Percentiles rank a stretch among this genome's conserved stretches.
These are phyloP conservation scores for Diaporthe australafricana DNA, from an alignment of 2,329 filamentous ascomycete genomes.

Conservation along the genomic window DNA sequence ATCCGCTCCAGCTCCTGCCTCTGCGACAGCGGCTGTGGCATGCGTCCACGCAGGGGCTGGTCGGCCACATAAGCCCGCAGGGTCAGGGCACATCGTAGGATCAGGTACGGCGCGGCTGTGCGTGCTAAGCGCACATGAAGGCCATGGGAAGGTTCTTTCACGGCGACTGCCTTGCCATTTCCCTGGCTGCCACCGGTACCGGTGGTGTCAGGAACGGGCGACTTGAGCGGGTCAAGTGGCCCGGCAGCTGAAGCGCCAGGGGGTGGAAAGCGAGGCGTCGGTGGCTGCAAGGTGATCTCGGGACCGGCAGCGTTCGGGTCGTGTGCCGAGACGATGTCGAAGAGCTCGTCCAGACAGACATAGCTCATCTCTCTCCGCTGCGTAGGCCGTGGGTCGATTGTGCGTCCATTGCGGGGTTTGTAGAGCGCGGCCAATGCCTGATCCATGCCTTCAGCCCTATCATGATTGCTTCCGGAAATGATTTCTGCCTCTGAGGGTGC, in stretches of 20 bases:
- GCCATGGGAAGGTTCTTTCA: slow-evolving; percentile 45
- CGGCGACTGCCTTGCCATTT: slow-evolving; percentile 39
- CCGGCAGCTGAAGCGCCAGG: slow-evolving; percentile 40
- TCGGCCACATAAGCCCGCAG: slow-evolving; percentile 90
- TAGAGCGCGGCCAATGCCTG: slow-evolving; percentile 64
- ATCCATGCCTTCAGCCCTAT: slow-evolving; percentile 61
- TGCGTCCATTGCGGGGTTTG: slow-evolving; percentile 75
- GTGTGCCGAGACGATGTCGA: slow-evolving; percentile 71
- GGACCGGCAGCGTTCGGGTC: slow-evolving; percentile 51
- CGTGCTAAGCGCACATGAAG: slow-evolving; percentile 74
- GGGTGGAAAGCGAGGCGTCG: slow-evolving; percentile 56
- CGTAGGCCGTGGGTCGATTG: slow-evolving; percentile 74
- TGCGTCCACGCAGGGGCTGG: slow-evolving; percentile 87
- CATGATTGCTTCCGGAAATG: slow-evolving; percentile 63
- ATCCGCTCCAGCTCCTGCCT: slow-evolving; percentile 82
- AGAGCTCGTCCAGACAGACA: slow-evolving; percentile 83
- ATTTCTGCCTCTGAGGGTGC: slow-evolving; percentile 64
- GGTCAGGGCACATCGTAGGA: slow-evolving; percentile 83
- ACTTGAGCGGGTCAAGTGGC: slow-evolving; percentile 34
- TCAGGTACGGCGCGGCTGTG: slow-evolving; percentile 82
- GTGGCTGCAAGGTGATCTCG: slow-evolving; percentile 54
- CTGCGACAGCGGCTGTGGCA: slow-evolving; percentile 88
- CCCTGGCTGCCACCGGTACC: slow-evolving; percentile 23
- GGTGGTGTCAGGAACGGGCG: slow-evolving; percentile 35
- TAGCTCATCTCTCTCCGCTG: slow-evolving; percentile 80